phyloP scores from a whole-genome alignment of 306 rosid species.

The Casuarina equisetifolia region DNA sequence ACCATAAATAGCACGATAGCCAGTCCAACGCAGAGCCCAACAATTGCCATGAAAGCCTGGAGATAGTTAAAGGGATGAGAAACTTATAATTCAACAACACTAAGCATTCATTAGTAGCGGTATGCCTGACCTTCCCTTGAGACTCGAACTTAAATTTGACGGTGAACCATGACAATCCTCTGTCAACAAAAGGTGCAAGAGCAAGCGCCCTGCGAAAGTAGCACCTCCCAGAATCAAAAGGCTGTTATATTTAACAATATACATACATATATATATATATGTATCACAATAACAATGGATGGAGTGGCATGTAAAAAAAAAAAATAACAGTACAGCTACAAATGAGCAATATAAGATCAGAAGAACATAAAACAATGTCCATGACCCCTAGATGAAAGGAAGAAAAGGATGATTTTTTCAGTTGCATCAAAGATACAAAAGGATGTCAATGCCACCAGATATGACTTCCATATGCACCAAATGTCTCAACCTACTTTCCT shows the following conservation, averaged over 20 bases:
- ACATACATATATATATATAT: no score
- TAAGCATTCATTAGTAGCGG: not conserved
- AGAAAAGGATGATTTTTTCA: not conserved
- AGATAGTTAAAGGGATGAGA: conserved; percentile 18
- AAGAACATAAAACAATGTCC: not conserved
- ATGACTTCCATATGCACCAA: not conserved
- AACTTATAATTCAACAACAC: conserved; percentile 9
- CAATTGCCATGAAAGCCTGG: conserved; percentile 77
- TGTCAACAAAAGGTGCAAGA: conserved; percentile 74
- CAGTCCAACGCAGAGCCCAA: conserved; percentile 66
- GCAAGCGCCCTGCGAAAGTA: conserved; percentile 78
- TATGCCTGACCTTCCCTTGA: conserved; percentile 58
- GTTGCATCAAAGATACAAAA: no score
- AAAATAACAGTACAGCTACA: not conserved
- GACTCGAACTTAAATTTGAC: conserved; percentile 69
- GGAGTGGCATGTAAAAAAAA: not conserved
- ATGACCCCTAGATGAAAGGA: not conserved
- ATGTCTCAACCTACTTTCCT: no score
- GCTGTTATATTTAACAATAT: not conserved
- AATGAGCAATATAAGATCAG: not conserved
- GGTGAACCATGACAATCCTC: conserved; percentile 83
- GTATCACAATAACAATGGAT: not conserved
- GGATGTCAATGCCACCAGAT: not conserved
- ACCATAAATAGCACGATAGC: conserved; percentile 62
- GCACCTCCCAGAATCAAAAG: conserved; percentile 21